These are phyloP conservation scores for Dactylellina parvicollis DNA, from an alignment of 2,329 filamentous ascomycete genomes.

Conservation along the genomic window DNA sequence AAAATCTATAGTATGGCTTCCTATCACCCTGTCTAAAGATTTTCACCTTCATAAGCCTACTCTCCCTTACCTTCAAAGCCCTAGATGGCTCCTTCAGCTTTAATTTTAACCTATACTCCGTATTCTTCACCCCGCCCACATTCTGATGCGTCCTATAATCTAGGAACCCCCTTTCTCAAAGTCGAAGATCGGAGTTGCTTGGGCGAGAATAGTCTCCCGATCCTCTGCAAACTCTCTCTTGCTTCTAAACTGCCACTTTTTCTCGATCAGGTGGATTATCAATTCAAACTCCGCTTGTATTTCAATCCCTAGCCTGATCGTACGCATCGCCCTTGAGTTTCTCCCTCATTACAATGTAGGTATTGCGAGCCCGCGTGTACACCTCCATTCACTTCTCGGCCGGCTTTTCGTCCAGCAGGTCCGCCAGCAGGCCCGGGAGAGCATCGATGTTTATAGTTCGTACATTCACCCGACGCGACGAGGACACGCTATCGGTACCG, in stretches of 20 bases:
- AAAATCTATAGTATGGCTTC: too few species aligned
- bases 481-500: too few species aligned
- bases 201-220: neutral
- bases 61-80: neutral
- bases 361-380: too few species aligned
- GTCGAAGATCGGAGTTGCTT: too few species aligned
- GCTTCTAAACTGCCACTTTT: neutral
- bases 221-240: neutral
- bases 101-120: neutral
- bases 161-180: neutral
- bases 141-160: neutral
- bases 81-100: neutral
- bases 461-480: too few species aligned
- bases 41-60: neutral
- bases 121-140: conserved; percentile 12
- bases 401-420: neutral
- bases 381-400: neutral
- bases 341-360: too few species aligned
- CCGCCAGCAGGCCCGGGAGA: neutral
- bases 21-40: too few species aligned
- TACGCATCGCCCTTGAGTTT: too few species aligned
- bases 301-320: too few species aligned
- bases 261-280: neutral
- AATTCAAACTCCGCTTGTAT: neutral
- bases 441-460: too few species aligned